Evolutionary conservation across 2,329 filamentous ascomycete genomes (phyloP).

Genomic region (Endoconidiophora polonica): DNA sequence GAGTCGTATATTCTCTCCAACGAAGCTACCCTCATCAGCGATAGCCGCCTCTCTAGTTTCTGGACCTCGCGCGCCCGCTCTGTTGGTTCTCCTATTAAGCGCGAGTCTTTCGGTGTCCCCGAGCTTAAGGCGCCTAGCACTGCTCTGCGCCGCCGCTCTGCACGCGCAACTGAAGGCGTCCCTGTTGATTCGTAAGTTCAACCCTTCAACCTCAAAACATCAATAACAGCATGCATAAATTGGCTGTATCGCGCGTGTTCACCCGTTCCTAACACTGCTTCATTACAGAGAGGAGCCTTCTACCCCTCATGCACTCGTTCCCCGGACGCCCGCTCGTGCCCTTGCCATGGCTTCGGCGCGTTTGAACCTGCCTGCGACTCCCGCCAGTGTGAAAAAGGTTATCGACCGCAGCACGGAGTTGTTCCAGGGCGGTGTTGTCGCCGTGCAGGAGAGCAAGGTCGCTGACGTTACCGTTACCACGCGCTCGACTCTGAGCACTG

Average conservation of each 20-base stretch:
- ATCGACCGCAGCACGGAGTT: constrained; percentile 55
- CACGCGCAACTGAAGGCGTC: constrained; percentile 30
- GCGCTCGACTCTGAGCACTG: constrained; percentile 55
- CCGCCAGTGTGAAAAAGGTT: constrained; percentile 57
- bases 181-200: constrained; percentile 21
- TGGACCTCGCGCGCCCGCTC: constrained; percentile 50
- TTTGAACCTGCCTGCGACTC: constrained; percentile 64
- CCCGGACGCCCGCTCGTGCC: constrained; percentile 26
- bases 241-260: neutral
- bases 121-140: constrained; percentile 23
- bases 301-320: neutral
- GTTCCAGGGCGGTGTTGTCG: constrained; percentile 46
- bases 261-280: neutral
- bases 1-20: constrained; percentile 59
- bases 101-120: constrained; percentile 27
- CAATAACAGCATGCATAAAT: neutral
- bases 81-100: constrained; percentile 45
- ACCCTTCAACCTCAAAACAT: neutral
- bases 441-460: constrained; percentile 48
- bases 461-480: constrained; percentile 47
- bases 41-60: constrained; percentile 55
- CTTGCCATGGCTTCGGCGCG: constrained; percentile 37
- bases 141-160: constrained; percentile 26
- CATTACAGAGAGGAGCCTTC: neutral
- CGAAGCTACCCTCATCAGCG: constrained; percentile 42